Conservation (phyloP, 192 early-diverging fungal species). For the Lunasporangiospora selenospora region DNA sequence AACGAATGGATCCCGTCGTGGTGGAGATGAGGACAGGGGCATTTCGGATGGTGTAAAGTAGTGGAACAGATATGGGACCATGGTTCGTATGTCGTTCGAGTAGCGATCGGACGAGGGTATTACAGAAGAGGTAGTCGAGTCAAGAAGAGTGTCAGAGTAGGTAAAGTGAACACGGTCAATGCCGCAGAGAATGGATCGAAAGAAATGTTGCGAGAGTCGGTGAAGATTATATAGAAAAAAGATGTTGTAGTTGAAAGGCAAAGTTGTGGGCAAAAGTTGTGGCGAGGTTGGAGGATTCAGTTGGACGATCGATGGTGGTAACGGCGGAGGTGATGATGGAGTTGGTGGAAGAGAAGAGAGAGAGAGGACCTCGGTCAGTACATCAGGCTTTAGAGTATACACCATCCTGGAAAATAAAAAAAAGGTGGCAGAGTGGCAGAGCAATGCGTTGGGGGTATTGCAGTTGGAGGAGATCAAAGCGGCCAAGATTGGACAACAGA, state of each 20-base stretch:
- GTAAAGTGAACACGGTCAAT: neutral
- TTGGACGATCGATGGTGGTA: neutral
- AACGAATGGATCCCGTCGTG: no score
- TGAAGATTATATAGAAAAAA: no score
- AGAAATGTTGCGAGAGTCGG: no score
- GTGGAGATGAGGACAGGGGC: no score
- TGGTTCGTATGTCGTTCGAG: conserved; percentile 3
- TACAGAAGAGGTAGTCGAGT: neutral
- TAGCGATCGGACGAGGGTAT: neutral
- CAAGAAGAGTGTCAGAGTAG: neutral
- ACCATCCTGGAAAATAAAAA: no score
- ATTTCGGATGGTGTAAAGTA: neutral
- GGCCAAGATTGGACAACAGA: neutral
- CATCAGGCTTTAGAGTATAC: no score
- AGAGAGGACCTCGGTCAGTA: no score
- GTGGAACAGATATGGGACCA: conserved; percentile 4
- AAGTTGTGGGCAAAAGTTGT: neutral
- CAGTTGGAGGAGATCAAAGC: neutral
- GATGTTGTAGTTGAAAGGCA: neutral
- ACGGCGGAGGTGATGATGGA: neutral
- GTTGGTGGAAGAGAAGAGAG: neutral
- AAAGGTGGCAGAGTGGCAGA: neutral
- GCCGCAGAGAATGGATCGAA: no score
- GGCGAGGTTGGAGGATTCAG: neutral
- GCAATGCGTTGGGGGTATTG: neutral